These are phyloP conservation scores for Bromus sterilis DNA, from an alignment of 176 grass and related monocot genomes.

Conservation along the genomic window DNA sequence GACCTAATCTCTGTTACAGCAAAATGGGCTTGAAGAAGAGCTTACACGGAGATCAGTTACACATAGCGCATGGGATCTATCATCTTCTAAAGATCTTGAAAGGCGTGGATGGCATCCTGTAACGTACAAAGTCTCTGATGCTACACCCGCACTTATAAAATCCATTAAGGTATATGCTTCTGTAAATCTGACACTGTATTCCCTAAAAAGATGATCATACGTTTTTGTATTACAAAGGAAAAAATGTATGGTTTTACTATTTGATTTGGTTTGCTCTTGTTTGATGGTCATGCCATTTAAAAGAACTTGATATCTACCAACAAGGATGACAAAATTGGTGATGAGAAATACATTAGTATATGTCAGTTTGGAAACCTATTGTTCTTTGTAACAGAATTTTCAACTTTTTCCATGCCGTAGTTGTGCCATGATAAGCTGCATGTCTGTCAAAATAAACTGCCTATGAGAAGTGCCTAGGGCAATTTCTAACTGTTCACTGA, in stretches of 20 bases:
- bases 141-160: conserved; percentile 65
- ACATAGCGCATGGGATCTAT: conserved; percentile 82
- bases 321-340: not conserved
- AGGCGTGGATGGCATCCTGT: conserved; percentile 96
- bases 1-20: conserved; percentile 47
- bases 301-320: not conserved
- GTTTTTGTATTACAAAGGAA: not conserved
- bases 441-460: not conserved
- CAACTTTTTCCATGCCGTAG: not conserved
- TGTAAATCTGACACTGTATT: not conserved
- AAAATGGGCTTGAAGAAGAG: conserved; percentile 86
- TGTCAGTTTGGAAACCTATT: not conserved
- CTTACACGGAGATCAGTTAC: conserved; percentile 85
- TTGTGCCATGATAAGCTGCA: not conserved
- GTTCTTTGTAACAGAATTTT: conserved; percentile 2
- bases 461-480: not conserved
- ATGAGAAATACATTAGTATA: not conserved
- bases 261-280: conserved; percentile 1
- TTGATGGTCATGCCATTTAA: not conserved
- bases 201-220: not conserved
- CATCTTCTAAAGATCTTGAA: conserved; percentile 91
- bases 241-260: not conserved
- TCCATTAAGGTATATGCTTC: conserved; percentile 68
- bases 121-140: conserved; percentile 82
- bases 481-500: conserved; percentile 15